Conservation (phyloP, 306 rosid genomes). For the Delonix regia region DNA sequence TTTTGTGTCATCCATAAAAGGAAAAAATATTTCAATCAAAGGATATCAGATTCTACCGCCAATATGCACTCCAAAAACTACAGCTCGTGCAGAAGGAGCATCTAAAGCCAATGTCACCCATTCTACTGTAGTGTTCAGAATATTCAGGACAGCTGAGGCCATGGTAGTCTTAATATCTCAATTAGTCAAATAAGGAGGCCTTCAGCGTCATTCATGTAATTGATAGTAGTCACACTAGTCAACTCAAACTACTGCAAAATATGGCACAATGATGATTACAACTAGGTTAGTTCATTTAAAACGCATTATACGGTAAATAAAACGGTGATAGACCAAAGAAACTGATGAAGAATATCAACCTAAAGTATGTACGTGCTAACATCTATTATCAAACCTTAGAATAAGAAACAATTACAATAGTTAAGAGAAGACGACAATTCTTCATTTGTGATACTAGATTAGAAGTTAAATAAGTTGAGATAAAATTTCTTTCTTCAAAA, state of each 20-base stretch:
- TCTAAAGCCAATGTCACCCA: slow-evolving; percentile 68
- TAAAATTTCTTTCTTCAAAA: neutral
- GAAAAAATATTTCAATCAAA: neutral
- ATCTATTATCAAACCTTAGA: neutral
- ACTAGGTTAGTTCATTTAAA: neutral
- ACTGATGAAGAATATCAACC: neutral
- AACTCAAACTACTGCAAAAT: slow-evolving; percentile 58
- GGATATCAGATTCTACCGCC: slow-evolving; percentile 67
- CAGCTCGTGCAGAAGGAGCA: slow-evolving; percentile 89
- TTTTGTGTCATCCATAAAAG: neutral
- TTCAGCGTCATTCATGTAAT: slow-evolving; percentile 45
- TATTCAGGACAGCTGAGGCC: slow-evolving; percentile 54
- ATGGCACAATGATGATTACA: neutral
- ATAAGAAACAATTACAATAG: neutral
- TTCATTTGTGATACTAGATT: neutral
- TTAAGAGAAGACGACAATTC: neutral
- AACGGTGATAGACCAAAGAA: neutral
- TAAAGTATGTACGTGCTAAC: neutral
- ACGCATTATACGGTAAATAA: neutral
- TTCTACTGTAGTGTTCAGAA: slow-evolving; percentile 59
- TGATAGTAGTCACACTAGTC: slow-evolving; percentile 50
- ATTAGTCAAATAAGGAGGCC: slow-evolving; percentile 28
- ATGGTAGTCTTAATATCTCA: slow-evolving; percentile 44
- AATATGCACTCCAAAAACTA: slow-evolving; percentile 83
- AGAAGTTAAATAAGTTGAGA: neutral